A percentile compares a stretch with the other conserved stretches of the same genome.
Conservation (phyloP, 2,329 filamentous ascomycete genomes). For the Penicillium digitatum region DNA sequence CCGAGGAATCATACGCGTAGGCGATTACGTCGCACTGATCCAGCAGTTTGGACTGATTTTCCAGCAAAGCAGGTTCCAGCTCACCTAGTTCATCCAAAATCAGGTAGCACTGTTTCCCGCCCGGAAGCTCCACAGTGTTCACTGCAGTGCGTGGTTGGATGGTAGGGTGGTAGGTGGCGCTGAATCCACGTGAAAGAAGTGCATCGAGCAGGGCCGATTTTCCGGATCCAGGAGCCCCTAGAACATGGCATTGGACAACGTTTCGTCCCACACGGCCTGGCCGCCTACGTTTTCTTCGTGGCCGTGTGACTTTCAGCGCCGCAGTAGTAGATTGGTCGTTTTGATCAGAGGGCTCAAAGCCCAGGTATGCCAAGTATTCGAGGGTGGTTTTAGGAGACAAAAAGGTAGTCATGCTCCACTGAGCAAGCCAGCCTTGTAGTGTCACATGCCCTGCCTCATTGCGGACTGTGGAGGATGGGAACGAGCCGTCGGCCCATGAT, state of each 20-base stretch:
- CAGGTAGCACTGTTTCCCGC: slow-evolving; percentile 94
- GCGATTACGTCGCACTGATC: slow-evolving; percentile 92
- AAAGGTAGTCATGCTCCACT: slow-evolving; percentile 99
- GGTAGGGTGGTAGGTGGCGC: slow-evolving; percentile 78
- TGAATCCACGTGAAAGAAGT: slow-evolving; percentile 85
- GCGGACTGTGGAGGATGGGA: slow-evolving; percentile 87
- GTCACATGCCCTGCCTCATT: slow-evolving; percentile 96
- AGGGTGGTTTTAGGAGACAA: slow-evolving; percentile 91
- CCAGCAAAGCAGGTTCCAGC: slow-evolving; percentile 88
- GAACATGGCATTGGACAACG: slow-evolving; percentile 87
- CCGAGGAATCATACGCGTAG: slow-evolving; percentile 94
- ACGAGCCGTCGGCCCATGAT: slow-evolving; percentile 83
- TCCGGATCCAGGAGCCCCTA: slow-evolving; percentile 79
- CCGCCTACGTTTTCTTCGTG: slow-evolving; percentile 76
- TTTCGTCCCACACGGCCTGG: slow-evolving; percentile 87
- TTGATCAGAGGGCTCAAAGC: slow-evolving; percentile 75
- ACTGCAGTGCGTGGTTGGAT: slow-evolving; percentile 92
- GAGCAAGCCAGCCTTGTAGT: slow-evolving; percentile 93
- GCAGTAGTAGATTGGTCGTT: slow-evolving; percentile 72
- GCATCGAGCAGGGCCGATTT: slow-evolving; percentile 89
- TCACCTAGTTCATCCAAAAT: slow-evolving; percentile 94
- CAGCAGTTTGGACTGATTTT: slow-evolving; percentile 77
- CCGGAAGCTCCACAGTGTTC: slow-evolving; percentile 92
- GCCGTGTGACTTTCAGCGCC: slow-evolving; percentile 87
- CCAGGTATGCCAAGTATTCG: slow-evolving; percentile 92